Percentiles rank a stretch among this genome's conserved stretches.
Conservation (phyloP, 176 grass and related monocot genomes). For the Coix lacrymajobi region DNA sequence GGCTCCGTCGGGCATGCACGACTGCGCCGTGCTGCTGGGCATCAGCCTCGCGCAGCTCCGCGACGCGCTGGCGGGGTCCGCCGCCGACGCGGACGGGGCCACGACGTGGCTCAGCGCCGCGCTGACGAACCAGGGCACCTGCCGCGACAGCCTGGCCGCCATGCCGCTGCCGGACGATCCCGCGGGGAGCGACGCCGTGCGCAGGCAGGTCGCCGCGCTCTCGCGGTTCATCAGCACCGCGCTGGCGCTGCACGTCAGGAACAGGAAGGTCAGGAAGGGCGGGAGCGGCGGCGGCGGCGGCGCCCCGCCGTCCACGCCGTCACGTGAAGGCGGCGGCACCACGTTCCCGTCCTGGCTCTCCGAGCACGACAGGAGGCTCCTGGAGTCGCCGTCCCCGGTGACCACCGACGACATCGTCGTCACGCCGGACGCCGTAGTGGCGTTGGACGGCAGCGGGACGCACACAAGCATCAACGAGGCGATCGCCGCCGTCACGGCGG, state of each 20-base stretch:
- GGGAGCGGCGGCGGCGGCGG: background rate
- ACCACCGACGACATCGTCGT: background rate
- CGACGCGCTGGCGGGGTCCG: slow-evolving; percentile 23
- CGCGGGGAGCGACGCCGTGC: slow-evolving; percentile 25
- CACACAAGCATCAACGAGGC: slow-evolving; percentile 66
- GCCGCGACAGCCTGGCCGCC: slow-evolving; percentile 40
- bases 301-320: background rate
- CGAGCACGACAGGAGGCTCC: slow-evolving; percentile 33
- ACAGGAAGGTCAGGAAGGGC: slow-evolving; percentile 7
- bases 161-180: background rate
- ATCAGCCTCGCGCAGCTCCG: slow-evolving; percentile 53
- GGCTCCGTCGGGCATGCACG: slow-evolving; percentile 27
- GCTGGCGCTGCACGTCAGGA: slow-evolving; percentile 58
- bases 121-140: no score
- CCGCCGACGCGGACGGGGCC: background rate
- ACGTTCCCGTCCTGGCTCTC: slow-evolving; percentile 57
- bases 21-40: slow-evolving; percentile 83
- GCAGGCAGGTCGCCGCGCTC: slow-evolving; percentile 31
- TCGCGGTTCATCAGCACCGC: slow-evolving; percentile 62
- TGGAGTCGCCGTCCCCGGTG: slow-evolving; percentile 39
- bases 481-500: slow-evolving; percentile 45
- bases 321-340: background rate
- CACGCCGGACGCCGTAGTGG: slow-evolving; percentile 70
- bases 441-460: slow-evolving; percentile 72
- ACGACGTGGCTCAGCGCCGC: no score